Evolutionary conservation across 768 basidiomycete species (phyloP).

Genomic region (Mycena metata): DNA sequence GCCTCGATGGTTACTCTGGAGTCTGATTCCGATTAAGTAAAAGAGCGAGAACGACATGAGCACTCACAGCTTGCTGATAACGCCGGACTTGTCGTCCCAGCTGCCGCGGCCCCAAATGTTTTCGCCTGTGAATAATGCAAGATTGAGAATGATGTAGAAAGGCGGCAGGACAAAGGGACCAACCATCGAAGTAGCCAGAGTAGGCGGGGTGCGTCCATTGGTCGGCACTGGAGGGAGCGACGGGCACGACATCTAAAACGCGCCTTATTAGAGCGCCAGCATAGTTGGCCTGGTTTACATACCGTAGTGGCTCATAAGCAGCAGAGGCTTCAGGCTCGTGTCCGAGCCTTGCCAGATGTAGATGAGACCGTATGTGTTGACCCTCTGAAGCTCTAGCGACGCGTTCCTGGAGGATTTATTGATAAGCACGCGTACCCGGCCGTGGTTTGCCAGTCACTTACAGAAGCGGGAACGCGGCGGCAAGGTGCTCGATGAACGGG

Average conservation of each 20-base stretch:
- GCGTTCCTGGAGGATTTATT: not conserved
- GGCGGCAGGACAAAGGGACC: not conserved
- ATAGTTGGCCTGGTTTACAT: not conserved
- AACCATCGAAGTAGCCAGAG: constrained; percentile 72
- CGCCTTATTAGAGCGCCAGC: too few relatives aligned
- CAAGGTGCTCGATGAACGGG: constrained; percentile 56
- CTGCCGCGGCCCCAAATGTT: constrained; percentile 84
- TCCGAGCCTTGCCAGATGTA: constrained; percentile 74
- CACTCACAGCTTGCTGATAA: constrained; percentile 75
- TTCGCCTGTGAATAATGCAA: constrained; percentile 46
- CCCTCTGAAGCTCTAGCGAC: constrained; percentile 44
- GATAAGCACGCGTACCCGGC: too few relatives aligned
- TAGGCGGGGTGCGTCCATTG: constrained; percentile 75
- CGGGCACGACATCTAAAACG: constrained; percentile 74
- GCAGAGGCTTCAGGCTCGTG: constrained; percentile 63
- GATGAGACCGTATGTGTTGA: constrained; percentile 73
- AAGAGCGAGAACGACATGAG: not conserved
- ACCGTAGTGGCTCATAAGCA: constrained; percentile 69
- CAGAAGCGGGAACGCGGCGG: constrained; percentile 65
- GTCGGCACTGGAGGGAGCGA: constrained; percentile 65
- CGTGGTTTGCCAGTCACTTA: constrained; percentile 47
- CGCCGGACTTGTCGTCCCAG: constrained; percentile 79
- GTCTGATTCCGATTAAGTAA: not conserved
- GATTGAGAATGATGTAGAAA: not conserved
- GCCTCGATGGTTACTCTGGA: constrained; percentile 29